Evolutionary conservation across 805 yeast genomes (phyloP).

Genomic region (Candida sphagnicola): DNA sequence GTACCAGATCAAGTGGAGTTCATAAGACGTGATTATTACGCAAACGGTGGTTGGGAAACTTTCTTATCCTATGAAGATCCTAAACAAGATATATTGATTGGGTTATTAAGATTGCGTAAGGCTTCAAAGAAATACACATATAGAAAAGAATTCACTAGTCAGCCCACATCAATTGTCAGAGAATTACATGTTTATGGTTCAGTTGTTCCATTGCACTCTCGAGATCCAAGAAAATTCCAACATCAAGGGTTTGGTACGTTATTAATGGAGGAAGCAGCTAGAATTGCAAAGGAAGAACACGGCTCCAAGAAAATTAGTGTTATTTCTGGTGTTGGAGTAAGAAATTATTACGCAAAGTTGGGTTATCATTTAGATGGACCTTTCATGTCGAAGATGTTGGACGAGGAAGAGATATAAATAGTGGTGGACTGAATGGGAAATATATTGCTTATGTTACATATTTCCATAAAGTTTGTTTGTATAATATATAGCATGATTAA

Average conservation of each 20-base stretch:
- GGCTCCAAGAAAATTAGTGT: conserved; percentile 89
- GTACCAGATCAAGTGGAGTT: conserved; percentile 96
- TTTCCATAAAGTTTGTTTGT: not conserved
- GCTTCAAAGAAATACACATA: conserved; percentile 87
- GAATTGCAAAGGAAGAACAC: conserved; percentile 93
- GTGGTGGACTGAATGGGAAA: not conserved
- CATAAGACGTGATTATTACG: conserved; percentile 91
- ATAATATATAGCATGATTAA: not conserved
- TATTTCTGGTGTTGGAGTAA: conserved; percentile 95
- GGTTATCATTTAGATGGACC: conserved; percentile 96
- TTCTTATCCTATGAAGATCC: conserved; percentile 96
- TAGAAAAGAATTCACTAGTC: conserved; percentile 79
- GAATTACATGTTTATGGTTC: conserved; percentile 97
- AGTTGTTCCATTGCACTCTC: conserved; percentile 91
- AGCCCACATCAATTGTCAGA: conserved; percentile 91
- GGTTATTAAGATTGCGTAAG: conserved; percentile 80
- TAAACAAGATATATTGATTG: conserved; percentile 90
- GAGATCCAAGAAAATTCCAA: conserved; percentile 97
- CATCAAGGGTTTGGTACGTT: conserved; percentile 98
- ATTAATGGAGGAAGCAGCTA: conserved; percentile 96
- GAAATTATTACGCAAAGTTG: conserved; percentile 89
- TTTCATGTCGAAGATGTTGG: conserved; percentile 73
- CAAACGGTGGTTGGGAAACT: conserved; percentile 99
- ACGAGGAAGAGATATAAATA: conserved; percentile 7
- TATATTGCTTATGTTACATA: not conserved